Percentiles rank a stretch among this genome's conserved stretches.
These are phyloP conservation scores for Gonium pectorale DNA, from an alignment of 139 green algal species.

Conservation along the genomic window DNA sequence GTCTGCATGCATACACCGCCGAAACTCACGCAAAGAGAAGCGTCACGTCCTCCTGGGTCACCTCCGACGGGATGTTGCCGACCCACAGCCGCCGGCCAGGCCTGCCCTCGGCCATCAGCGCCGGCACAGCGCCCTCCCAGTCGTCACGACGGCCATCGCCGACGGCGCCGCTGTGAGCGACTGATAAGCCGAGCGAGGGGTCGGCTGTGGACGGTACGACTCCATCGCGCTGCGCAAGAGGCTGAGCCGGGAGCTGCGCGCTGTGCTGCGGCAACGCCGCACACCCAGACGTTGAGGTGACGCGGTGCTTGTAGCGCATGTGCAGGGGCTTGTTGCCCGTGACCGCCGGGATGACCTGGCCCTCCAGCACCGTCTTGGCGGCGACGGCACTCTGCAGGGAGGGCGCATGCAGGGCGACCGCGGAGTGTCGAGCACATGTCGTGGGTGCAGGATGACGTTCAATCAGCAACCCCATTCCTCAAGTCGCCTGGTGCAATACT, in stretches of 20 bases:
- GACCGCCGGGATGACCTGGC: constrained; percentile 63
- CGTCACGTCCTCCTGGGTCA: constrained; percentile 68
- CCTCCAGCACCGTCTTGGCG: constrained; percentile 74
- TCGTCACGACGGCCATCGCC: neutral
- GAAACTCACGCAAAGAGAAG: constrained; percentile 47
- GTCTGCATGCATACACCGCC: neutral
- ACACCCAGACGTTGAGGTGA: neutral
- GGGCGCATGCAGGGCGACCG: too few species aligned
- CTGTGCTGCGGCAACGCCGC: neutral
- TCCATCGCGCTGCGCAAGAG: neutral
- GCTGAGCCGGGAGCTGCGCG: neutral
- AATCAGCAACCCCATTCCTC: neutral
- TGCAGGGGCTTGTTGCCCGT: constrained; percentile 75
- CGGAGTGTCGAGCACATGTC: neutral
- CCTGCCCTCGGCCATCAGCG: neutral
- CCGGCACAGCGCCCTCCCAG: neutral
- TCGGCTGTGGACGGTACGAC: too few species aligned
- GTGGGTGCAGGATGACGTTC: neutral
- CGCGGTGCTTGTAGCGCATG: constrained; percentile 71
- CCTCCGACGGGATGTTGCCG: constrained; percentile 81
- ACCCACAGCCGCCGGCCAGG: constrained; percentile 82
- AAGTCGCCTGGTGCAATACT: neutral
- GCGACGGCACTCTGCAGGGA: constrained; percentile 46
- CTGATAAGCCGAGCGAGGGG: neutral
- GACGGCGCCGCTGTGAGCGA: neutral